Base-by-base conservation (phyloP, 805 yeast genomes). In the Candida saitoana region DNA sequence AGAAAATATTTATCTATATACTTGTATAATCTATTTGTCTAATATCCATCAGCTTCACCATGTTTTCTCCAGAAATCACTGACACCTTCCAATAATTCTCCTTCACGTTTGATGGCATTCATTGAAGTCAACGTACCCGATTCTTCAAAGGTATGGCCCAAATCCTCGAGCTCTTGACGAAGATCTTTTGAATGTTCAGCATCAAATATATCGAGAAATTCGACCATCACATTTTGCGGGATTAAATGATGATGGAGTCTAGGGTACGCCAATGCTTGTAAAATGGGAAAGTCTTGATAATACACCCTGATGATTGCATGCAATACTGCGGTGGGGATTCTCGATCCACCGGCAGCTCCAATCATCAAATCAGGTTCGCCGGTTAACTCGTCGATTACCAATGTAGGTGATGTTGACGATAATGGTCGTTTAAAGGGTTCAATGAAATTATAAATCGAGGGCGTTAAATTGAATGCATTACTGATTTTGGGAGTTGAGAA, bases 271-370 rank as follows among this genome's bases (percentile, higher is more conserved):
- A 90, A 73, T 0, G 88, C 73, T 41, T 86, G 82, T 17, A 87
- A 64, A 3, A 89, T 56, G 1, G 81, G 71, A 65, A 79, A 57
- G 2, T 73, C 62, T 54, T 80, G 77, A 56, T 77, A 79, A 47
- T 82, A 80, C 2, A 69, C 65, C 40, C 96, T 66, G 1, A 86
- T 72, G 14, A 91, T 74, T 0, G 91, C 89, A 58, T 89, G 93
- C 42, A 91, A 74, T 3, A 91, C 79, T 1, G 95, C 78, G 0
- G 96, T 87, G 11, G 85, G 72, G 39, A 91, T 91, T 42, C 93
- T 69, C 5, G 93, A 83, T 0, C 98, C 98, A 7, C 99, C 99
- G 1, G 97, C 95, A 0, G 96, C 93, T 0, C 97, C 98, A 44
- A 91, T 74, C 4, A 84, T 77, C 18, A 86, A 57, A 49, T 83